Conservation (phyloP, 768 basidiomycete genomes). For the Leucocoprinus birnbaumii region DNA sequence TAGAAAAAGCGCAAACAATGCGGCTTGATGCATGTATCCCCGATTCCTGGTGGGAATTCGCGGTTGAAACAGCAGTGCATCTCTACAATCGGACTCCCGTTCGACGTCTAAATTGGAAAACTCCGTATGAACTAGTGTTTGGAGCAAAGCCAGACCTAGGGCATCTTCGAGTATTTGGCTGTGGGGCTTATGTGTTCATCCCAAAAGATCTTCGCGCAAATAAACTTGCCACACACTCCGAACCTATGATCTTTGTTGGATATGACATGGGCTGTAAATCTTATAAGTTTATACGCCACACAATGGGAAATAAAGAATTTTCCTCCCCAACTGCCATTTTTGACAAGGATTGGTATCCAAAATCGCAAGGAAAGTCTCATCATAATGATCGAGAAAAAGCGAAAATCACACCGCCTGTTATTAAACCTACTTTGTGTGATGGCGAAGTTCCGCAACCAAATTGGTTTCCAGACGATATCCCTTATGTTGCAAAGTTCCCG, state of each 20-base stretch:
- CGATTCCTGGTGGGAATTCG: background rate
- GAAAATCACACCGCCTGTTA: too few relatives aligned
- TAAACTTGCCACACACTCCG: background rate
- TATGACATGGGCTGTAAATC: background rate
- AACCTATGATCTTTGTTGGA: background rate
- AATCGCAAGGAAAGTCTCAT: too few relatives aligned
- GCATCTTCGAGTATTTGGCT: background rate
- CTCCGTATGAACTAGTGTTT: background rate
- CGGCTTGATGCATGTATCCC: background rate
- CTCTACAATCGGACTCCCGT: background rate
- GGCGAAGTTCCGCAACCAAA: too few relatives aligned
- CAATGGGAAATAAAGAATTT: background rate
- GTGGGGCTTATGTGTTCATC: background rate
- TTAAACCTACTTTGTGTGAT: too few relatives aligned
- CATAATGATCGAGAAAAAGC: too few relatives aligned
- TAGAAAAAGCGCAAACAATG: slow-evolving; percentile 13
- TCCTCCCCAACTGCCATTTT: background rate
- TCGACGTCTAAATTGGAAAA: background rate
- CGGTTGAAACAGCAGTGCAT: background rate
- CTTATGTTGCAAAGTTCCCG: too few relatives aligned
- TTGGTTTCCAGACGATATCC: too few relatives aligned
- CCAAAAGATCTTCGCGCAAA: background rate
- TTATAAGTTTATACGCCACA: background rate
- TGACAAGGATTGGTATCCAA: background rate
- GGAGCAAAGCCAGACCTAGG: background rate